These are phyloP conservation scores for Linum trigynum DNA, from an alignment of 345 rosid species.

Conservation along the genomic window DNA sequence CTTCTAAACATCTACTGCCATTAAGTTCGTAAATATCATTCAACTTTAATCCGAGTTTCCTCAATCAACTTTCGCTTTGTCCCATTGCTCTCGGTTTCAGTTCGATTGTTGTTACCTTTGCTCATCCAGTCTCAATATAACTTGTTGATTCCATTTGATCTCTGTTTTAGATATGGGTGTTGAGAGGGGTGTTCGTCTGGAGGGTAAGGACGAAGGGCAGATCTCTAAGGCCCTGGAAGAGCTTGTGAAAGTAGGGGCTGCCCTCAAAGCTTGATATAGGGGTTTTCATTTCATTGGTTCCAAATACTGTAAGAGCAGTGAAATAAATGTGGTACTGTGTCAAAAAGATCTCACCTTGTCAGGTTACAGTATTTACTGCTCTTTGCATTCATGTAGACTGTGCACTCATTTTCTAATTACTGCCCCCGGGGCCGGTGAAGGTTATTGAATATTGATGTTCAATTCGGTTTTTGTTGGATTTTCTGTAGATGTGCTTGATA, in stretches of 20 bases:
- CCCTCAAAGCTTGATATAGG: conserved; percentile 33
- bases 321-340: neutral
- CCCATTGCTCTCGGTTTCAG: too few species aligned
- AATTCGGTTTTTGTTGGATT: too few species aligned
- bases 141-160: neutral
- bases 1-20: neutral
- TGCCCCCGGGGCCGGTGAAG: too few species aligned
- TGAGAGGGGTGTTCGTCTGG: conserved; percentile 55
- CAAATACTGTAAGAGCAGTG: neutral
- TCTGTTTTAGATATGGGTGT: conserved; percentile 47
- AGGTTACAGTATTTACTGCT: neutral
- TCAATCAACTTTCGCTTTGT: too few species aligned
- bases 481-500: too few species aligned
- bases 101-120: too few species aligned
- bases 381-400: too few species aligned
- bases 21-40: too few species aligned
- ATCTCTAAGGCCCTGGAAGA: conserved; percentile 58
- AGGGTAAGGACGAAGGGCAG: conserved; percentile 46
- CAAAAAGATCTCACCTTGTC: neutral
- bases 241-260: conserved; percentile 44
- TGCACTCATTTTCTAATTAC: too few species aligned
- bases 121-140: neutral
- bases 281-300: neutral
- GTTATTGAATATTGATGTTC: too few species aligned
- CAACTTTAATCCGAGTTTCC: too few species aligned